Percentiles rank a stretch among this genome's conserved stretches.
These are phyloP conservation scores for Magnolia officinalis DNA, from an alignment of 164 flowering plant species.

Conservation along the genomic window DNA sequence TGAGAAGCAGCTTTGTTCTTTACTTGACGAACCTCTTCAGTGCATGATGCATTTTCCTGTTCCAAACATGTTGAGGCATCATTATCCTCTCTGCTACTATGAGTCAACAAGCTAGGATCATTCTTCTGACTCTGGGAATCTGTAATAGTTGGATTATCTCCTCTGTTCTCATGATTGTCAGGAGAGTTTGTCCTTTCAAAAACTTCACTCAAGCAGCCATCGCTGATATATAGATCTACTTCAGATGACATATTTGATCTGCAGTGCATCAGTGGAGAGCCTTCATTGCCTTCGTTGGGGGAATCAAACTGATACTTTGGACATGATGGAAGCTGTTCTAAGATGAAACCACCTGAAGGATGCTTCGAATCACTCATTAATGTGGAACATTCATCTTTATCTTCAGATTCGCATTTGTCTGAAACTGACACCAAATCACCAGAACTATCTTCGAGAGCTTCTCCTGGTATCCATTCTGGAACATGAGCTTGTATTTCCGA, in stretches of 20 bases:
- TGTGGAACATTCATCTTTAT: conserved; percentile 31
- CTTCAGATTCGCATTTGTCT: conserved; percentile 27
- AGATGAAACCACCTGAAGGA: conserved; percentile 27
- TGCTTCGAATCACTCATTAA: conserved; percentile 21
- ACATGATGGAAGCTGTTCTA: conserved; percentile 75
- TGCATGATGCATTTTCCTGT: background rate
- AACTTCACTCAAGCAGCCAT: conserved; percentile 20
- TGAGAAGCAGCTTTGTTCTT: background rate
- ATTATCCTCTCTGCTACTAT: conserved; percentile 1
- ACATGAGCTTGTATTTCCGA: conserved; percentile 60
- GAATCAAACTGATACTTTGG: conserved; percentile 75
- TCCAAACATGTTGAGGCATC: conserved; percentile 2
- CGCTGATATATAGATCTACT: background rate
- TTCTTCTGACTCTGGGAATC: conserved; percentile 12
- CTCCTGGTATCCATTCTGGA: conserved; percentile 60
- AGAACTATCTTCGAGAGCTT: conserved; percentile 25
- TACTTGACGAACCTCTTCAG: background rate
- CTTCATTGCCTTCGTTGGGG: conserved; percentile 40
- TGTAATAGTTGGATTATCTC: conserved; percentile 13
- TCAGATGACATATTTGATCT: conserved; percentile 33
- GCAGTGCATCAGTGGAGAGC: conserved; percentile 38
- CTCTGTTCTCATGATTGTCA: conserved; percentile 7
- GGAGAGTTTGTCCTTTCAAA: conserved; percentile 12
- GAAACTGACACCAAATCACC: conserved; percentile 18
- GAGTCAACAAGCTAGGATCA: background rate